phyloP scores from a whole-genome alignment of 2,329 filamentous ascomycete species.

The Aaosphaeria pasadenensis region DNA sequence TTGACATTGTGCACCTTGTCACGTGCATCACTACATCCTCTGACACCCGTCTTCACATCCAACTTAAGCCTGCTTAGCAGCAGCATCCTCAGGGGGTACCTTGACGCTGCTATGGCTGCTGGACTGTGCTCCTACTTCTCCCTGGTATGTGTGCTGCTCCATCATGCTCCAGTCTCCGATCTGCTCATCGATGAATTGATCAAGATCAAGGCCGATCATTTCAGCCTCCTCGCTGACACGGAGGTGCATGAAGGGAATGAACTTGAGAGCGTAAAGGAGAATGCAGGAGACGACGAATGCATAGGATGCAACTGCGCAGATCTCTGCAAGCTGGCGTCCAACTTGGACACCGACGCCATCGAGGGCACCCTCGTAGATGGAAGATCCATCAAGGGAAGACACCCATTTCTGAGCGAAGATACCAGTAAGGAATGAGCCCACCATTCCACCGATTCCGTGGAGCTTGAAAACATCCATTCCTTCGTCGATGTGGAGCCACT shows the following conservation, averaged over 20 bases:
- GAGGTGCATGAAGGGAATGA: constrained; percentile 53
- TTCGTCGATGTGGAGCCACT: constrained; percentile 56
- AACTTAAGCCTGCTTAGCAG: constrained; percentile 1
- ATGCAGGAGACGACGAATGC: constrained; percentile 53
- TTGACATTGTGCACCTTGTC: too few relatives aligned
- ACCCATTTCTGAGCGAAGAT: constrained; percentile 54
- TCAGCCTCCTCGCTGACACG: constrained; percentile 55
- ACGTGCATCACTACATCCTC: too few relatives aligned
- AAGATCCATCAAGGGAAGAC: constrained; percentile 50
- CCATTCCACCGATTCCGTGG: constrained; percentile 57
- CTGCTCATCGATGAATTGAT: constrained; percentile 57
- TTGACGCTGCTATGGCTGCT: constrained; percentile 23
- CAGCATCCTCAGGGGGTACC: constrained; percentile 1
- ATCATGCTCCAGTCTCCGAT: constrained; percentile 51
- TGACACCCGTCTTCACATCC: not conserved
- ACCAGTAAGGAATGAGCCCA: constrained; percentile 57
- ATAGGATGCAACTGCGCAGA: constrained; percentile 53
- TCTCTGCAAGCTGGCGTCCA: constrained; percentile 56
- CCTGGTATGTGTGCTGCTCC: constrained; percentile 23
- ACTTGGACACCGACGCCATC: constrained; percentile 57
- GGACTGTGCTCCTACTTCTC: constrained; percentile 12
- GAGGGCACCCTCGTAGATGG: constrained; percentile 48
- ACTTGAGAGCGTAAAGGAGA: constrained; percentile 53
- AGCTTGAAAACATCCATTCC: constrained; percentile 60
- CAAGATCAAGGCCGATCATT: constrained; percentile 53